These are phyloP conservation scores for Lanzia echinophila DNA, from an alignment of 2,329 filamentous ascomycete genomes.

Conservation along the genomic window DNA sequence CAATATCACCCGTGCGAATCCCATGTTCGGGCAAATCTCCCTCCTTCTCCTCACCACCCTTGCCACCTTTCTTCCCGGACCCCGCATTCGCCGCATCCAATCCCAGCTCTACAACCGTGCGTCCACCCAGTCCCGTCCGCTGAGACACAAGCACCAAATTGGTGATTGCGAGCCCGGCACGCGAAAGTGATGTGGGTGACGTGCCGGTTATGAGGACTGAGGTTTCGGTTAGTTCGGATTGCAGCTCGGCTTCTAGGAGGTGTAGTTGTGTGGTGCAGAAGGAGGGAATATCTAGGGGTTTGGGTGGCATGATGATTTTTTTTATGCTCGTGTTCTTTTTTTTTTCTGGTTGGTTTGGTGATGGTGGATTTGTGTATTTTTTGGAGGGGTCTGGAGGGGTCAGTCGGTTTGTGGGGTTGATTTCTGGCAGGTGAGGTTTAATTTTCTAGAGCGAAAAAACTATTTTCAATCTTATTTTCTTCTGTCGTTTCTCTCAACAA, in stretches of 20 bases:
- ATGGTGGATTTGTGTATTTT: too few species aligned
- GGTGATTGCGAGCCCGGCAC: constrained; percentile 70
- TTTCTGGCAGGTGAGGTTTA: too few species aligned
- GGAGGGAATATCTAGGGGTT: constrained; percentile 49
- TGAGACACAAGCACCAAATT: constrained; percentile 69
- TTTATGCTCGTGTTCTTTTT: background rate
- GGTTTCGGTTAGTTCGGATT: constrained; percentile 66
- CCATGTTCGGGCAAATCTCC: constrained; percentile 67
- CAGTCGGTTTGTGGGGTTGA: background rate
- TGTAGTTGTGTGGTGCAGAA: constrained; percentile 67
- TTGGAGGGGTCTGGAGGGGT: too few species aligned
- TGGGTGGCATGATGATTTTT: constrained; percentile 31
- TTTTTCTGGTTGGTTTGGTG: background rate
- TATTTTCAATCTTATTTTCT: too few species aligned
- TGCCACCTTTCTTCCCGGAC: constrained; percentile 1
- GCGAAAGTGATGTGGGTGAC: constrained; percentile 62
- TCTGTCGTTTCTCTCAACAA: too few species aligned
- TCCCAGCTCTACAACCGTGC: constrained; percentile 75
- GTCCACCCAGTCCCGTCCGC: constrained; percentile 86
- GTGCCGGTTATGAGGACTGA: constrained; percentile 59
- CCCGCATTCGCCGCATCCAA: constrained; percentile 58
- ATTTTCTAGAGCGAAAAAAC: too few species aligned
- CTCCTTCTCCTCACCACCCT: constrained; percentile 34
- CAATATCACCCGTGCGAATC: constrained; percentile 69
- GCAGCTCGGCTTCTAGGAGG: constrained; percentile 64